Conservation (phyloP, 2,329 filamentous ascomycete species). For the Pestalotiopsis sp. region DNA sequence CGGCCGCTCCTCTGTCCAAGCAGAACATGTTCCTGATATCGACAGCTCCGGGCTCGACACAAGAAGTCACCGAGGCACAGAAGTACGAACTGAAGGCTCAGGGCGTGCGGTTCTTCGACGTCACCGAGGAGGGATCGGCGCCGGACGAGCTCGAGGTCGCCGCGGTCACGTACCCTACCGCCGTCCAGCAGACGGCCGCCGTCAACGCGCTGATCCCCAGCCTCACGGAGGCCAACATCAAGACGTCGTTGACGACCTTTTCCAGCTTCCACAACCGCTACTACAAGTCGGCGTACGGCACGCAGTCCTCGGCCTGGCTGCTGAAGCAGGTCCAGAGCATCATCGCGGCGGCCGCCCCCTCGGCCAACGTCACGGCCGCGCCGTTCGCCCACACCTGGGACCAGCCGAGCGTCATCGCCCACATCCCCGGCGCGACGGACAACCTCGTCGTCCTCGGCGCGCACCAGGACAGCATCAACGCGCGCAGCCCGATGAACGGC, state of each 20-base stretch:
- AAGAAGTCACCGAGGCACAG: slow-evolving; percentile 73
- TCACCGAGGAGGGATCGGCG: slow-evolving; percentile 60
- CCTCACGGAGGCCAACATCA: slow-evolving; percentile 67
- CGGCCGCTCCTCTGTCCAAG: slow-evolving; percentile 20
- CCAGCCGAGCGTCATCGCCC: slow-evolving; percentile 78
- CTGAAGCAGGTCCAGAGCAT: slow-evolving; percentile 65
- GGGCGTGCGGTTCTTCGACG: slow-evolving; percentile 77
- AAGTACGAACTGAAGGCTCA: slow-evolving; percentile 74
- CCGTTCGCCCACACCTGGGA: slow-evolving; percentile 73
- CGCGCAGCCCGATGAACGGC: slow-evolving; percentile 70
- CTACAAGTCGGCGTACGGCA: slow-evolving; percentile 66
- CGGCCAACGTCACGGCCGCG: slow-evolving; percentile 57
- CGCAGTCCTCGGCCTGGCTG: slow-evolving; percentile 76
- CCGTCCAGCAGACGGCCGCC: slow-evolving; percentile 57
- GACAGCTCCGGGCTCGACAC: slow-evolving; percentile 65
- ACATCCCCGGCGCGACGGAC: slow-evolving; percentile 71
- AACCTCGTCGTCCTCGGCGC: slow-evolving; percentile 78
- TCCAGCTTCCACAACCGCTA: slow-evolving; percentile 70
- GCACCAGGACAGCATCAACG: slow-evolving; percentile 80
- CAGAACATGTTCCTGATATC: slow-evolving; percentile 48
- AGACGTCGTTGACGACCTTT: slow-evolving; percentile 65
- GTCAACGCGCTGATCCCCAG: slow-evolving; percentile 60
- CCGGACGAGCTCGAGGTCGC: slow-evolving; percentile 43
- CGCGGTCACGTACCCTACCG: slow-evolving; percentile 53
- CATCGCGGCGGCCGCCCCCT: slow-evolving; percentile 62